Evolutionary conservation across 495 filamentous ascomycete genomes (phyloP).

Genomic region (Rusavskia elegans): DNA sequence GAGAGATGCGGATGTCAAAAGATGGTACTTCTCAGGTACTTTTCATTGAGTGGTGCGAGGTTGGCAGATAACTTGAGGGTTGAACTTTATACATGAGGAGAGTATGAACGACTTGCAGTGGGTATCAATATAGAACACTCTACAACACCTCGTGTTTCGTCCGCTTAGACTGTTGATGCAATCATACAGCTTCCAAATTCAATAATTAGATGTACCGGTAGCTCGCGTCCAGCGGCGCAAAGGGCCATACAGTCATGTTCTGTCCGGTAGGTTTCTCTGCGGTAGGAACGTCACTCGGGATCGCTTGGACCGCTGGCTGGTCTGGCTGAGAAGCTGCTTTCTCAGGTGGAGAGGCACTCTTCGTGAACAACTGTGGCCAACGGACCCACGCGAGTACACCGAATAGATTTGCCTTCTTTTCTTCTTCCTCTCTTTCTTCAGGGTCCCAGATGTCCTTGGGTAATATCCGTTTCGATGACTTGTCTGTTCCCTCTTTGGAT

Average conservation of each 20-base stretch:
- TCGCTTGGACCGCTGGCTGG: neutral
- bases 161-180: too few species aligned
- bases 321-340: neutral
- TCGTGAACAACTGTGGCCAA: neutral
- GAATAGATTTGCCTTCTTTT: constrained; percentile 10
- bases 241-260: neutral
- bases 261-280: neutral
- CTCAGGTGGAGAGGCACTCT: neutral
- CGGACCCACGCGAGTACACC: constrained; percentile 20
- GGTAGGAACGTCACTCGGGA: neutral
- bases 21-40: too few species aligned
- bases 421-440: constrained; percentile 17
- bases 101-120: neutral
- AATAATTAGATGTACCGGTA: neutral
- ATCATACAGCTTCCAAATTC: too few species aligned
- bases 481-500: constrained; percentile 19
- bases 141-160: neutral
- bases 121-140: neutral
- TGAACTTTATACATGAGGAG: too few species aligned
- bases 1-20: too few species aligned
- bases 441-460: constrained; percentile 31
- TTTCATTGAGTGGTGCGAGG: neutral
- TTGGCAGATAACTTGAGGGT: too few species aligned
- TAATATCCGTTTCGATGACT: constrained; percentile 23
- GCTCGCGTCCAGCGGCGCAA: neutral